Conservation (phyloP, 2,329 filamentous ascomycete genomes). For the Xylaria polymorpha region DNA sequence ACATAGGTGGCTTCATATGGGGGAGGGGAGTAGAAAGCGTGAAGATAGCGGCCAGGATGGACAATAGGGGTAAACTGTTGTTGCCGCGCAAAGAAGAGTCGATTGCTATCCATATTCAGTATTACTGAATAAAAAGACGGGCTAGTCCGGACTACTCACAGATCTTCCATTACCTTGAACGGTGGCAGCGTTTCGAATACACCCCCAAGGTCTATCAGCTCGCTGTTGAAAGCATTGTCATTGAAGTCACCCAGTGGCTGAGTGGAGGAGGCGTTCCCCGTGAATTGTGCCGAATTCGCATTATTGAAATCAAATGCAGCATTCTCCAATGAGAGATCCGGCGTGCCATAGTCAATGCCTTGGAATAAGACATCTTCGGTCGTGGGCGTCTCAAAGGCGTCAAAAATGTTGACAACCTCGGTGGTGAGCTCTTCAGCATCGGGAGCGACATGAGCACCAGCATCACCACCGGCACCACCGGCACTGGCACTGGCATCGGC, state of each 20-base stretch:
- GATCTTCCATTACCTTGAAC: slow-evolving; percentile 81
- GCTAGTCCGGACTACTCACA: slow-evolving; percentile 65
- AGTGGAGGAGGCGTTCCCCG: slow-evolving; percentile 36
- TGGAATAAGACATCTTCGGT: slow-evolving; percentile 46
- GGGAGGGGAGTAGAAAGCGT: slow-evolving; percentile 76
- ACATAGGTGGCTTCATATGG: slow-evolving; percentile 82
- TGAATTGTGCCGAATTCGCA: slow-evolving; percentile 34
- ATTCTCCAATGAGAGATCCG: slow-evolving; percentile 31
- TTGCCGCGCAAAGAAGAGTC: slow-evolving; percentile 79
- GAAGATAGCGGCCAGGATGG: slow-evolving; percentile 79
- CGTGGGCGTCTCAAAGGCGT: slow-evolving; percentile 37
- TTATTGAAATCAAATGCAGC: slow-evolving; percentile 38
- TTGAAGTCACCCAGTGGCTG: slow-evolving; percentile 30
- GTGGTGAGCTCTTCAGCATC: slow-evolving; percentile 45
- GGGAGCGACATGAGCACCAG: slow-evolving; percentile 29
- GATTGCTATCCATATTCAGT: slow-evolving; percentile 63
- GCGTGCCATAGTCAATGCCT: slow-evolving; percentile 44
- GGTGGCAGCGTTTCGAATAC: slow-evolving; percentile 84
- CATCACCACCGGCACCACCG: not conserved
- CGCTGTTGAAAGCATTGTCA: slow-evolving; percentile 45
- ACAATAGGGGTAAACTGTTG: slow-evolving; percentile 81
- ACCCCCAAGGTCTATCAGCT: slow-evolving; percentile 79
- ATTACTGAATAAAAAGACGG: not conserved
- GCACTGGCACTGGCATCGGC: not conserved
- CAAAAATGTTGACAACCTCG: slow-evolving; percentile 43